Base-by-base conservation (phyloP, 1,139 yeast species). In the Taphrina populina region DNA sequence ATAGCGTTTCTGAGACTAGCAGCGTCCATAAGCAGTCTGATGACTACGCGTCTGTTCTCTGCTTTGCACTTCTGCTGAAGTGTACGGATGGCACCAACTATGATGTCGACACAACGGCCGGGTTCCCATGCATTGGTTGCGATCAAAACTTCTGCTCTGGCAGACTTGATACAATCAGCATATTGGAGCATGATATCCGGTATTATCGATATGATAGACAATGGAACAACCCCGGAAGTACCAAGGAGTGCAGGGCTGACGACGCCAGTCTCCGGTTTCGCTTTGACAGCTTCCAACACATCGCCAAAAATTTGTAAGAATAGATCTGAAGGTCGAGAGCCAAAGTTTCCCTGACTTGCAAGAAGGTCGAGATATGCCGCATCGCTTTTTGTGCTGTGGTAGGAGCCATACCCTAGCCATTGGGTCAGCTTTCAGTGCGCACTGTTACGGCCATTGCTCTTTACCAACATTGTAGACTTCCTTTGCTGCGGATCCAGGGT, bases 141-240 rank as follows among this genome's bases (percentile, higher is more conserved):
- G 21, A 45, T 34, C 15, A 45, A 13, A 15, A 45, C 41, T 19
- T 45, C 52, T 10, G 23, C 19, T 4, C 34, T 24, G 11, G 52
- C 21, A 19, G 52, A 40, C 27, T 34, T 34, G 32, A 45, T 45
- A 19, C 52, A 45, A n/a, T 45, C 52, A 4, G 40, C 40, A 24
- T 45, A 45, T 11, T 45, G 52, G 10, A 23, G 52, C 52, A 45
- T 45, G 32, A 45, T 45, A 19, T 45, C 52, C 10, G 52, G 52
- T 6, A 45, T 45, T 5, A 35, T 34, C 11, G 52, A 45, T 23
- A 45, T 23, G 13, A 45, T 45, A 13, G 52, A 34, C 15, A 45
- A 21, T n/a, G 52, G 52, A 5, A 45, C 41, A 8, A 35, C 41
- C 4, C 52, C 52, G 8, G 52, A 45, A 15, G 52, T 45, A 17